Evolutionary conservation across 1,284 basidiomycete genomes (phyloP).

Genomic region (Caloboletus inedulis): DNA sequence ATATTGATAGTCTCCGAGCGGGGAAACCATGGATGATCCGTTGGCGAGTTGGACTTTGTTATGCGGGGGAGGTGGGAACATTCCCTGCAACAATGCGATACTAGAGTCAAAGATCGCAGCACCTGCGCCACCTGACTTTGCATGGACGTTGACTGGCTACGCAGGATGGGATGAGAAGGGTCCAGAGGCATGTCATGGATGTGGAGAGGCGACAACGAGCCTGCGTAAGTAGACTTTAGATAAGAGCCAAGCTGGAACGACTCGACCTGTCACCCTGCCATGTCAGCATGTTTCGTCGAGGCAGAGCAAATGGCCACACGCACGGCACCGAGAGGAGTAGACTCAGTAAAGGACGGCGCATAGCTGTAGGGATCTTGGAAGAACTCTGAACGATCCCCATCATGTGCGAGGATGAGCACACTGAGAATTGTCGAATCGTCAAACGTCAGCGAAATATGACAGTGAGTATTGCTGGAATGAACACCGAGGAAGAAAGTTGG

Average conservation of each 20-base stretch:
- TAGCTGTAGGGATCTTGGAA: constrained; percentile 73
- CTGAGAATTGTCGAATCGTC: constrained; percentile 51
- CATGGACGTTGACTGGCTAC: constrained; percentile 68
- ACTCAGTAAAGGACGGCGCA: constrained; percentile 65
- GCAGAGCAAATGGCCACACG: constrained; percentile 20
- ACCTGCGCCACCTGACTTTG: constrained; percentile 81
- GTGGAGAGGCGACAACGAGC: constrained; percentile 57
- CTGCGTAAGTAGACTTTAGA: constrained; percentile 70
- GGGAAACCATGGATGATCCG: constrained; percentile 67
- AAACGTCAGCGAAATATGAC: not conserved
- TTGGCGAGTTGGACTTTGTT: constrained; percentile 78
- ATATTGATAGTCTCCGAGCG: constrained; percentile 82
- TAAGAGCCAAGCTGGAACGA: constrained; percentile 67
- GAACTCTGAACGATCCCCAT: constrained; percentile 73
- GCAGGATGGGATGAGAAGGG: constrained; percentile 39
- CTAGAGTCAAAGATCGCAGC: constrained; percentile 81
- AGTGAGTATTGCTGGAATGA: not conserved
- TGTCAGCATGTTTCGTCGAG: not conserved
- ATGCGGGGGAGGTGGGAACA: constrained; percentile 69
- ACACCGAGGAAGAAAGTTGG: constrained; percentile 7
- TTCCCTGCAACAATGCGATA: constrained; percentile 71
- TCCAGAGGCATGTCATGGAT: constrained; percentile 59
- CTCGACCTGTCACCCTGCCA: constrained; percentile 49
- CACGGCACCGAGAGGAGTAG: constrained; percentile 81
- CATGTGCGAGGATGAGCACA: constrained; percentile 77